phyloP scores from a whole-genome alignment of 108 stramenopile genomes.

The Nitzschia inconspicua region DNA sequence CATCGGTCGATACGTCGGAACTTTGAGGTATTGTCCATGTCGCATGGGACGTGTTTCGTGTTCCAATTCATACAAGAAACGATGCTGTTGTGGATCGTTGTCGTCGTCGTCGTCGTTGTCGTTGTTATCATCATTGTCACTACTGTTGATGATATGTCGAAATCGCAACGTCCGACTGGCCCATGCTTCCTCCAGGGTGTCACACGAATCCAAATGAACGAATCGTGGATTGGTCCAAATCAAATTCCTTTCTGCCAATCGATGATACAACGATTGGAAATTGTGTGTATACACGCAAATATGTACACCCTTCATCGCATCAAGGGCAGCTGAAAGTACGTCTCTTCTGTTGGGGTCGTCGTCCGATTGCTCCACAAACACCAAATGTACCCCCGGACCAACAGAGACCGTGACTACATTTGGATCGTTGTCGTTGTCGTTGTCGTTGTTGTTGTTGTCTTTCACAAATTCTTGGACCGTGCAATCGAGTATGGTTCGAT shows the following conservation, averaged over 20 bases:
- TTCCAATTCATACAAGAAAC: constrained; percentile 3
- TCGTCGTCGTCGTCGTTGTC: too few relatives aligned
- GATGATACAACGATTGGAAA: constrained; percentile 37
- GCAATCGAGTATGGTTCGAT: constrained; percentile 35
- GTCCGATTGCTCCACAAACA: constrained; percentile 34
- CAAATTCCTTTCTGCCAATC: constrained; percentile 16
- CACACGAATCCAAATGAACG: constrained; percentile 50
- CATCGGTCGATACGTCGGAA: constrained; percentile 1
- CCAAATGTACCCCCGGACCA: constrained; percentile 50
- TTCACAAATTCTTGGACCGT: constrained; percentile 15
- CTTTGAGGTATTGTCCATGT: constrained; percentile 9
- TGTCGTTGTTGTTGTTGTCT: constrained; percentile 15
- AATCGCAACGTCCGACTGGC: constrained; percentile 6
- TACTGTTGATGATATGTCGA: not conserved
- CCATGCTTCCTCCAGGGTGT: constrained; percentile 52
- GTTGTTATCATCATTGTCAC: not conserved
- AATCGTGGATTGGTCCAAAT: constrained; percentile 52
- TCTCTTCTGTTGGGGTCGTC: constrained; percentile 2
- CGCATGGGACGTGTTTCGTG: constrained; percentile 12
- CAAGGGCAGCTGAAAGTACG: constrained; percentile 30
- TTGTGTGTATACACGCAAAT: constrained; percentile 44
- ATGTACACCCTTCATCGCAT: constrained; percentile 31
- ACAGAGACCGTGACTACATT: constrained; percentile 33
- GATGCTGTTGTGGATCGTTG: too few relatives aligned
- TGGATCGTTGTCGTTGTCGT: constrained; percentile 18